Evolutionary conservation across 148 eudicot genomes (phyloP).

Genomic region (Polygonum maritimum): DNA sequence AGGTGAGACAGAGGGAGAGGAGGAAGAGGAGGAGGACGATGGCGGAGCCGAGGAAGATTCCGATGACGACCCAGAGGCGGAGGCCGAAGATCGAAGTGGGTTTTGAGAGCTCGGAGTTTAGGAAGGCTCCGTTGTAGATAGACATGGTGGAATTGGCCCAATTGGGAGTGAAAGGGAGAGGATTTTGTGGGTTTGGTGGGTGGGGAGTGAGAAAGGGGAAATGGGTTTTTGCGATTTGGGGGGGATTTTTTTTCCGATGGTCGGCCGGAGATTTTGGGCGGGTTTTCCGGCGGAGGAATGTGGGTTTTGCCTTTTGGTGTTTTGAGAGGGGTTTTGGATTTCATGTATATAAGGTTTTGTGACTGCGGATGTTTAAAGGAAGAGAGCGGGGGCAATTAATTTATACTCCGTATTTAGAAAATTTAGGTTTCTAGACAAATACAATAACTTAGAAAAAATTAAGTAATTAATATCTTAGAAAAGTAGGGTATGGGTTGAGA

Average conservation of each 20-base stretch:
- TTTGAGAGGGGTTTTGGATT: neutral
- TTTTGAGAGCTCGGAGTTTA: conserved; percentile 77
- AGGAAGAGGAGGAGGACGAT: conserved; percentile 84
- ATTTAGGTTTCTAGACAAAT: too few species aligned
- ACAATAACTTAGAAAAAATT: too few species aligned
- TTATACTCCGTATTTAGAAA: too few species aligned
- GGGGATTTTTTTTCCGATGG: neutral
- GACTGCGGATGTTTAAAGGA: too few species aligned
- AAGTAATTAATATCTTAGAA: too few species aligned
- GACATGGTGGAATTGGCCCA: conserved; percentile 51
- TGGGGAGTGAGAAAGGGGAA: neutral
- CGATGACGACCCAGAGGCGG: conserved; percentile 83
- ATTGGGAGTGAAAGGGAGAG: neutral
- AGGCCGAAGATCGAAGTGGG: conserved; percentile 89
- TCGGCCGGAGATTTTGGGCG: neutral
- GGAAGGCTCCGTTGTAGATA: conserved; percentile 53
- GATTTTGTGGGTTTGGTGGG: neutral
- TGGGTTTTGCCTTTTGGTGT: neutral
- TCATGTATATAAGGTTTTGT: neutral
- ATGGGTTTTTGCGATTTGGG: neutral
- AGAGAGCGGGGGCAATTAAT: too few species aligned
- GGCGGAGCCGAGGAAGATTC: conserved; percentile 77
- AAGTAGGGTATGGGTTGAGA: too few species aligned
- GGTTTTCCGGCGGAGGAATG: neutral
- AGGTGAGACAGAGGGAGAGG: conserved; percentile 68